These are phyloP conservation scores for Xylaria sp. DNA, from an alignment of 2,329 filamentous ascomycete species.

Conservation along the genomic window DNA sequence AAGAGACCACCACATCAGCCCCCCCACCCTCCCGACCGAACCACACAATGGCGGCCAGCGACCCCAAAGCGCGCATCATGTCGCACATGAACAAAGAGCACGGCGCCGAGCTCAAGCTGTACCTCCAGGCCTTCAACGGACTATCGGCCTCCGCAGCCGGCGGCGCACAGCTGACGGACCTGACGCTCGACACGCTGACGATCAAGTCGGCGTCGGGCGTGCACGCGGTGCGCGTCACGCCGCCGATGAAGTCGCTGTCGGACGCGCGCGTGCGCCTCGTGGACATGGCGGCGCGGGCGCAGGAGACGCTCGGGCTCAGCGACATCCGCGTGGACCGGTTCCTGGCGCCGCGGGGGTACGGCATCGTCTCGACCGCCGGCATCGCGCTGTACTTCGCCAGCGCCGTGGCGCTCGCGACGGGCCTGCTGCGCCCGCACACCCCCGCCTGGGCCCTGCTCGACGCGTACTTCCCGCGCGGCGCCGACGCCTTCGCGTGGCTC, in stretches of 20 bases:
- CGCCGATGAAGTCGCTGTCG: constrained; percentile 69
- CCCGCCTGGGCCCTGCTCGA: constrained; percentile 56
- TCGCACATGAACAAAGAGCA: constrained; percentile 90
- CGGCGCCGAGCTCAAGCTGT: constrained; percentile 72
- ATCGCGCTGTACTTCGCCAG: constrained; percentile 61
- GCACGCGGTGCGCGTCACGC: constrained; percentile 67
- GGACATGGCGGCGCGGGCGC: constrained; percentile 66
- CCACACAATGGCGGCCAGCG: constrained; percentile 42
- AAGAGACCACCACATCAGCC: too few species aligned
- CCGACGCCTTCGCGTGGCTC: constrained; percentile 61
- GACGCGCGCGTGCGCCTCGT: constrained; percentile 75
- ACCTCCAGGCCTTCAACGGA: constrained; percentile 73
- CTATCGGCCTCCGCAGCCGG: constrained; percentile 62
- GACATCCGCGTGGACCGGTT: constrained; percentile 51
- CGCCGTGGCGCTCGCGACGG: constrained; percentile 52
- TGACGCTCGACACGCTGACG: constrained; percentile 67
- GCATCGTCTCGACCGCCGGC: constrained; percentile 59
- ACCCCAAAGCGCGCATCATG: constrained; percentile 67
- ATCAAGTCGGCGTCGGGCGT: constrained; percentile 57
- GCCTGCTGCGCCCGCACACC: constrained; percentile 58
- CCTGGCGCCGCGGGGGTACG: constrained; percentile 48
- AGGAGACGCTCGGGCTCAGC: constrained; percentile 65
- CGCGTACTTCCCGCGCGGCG: constrained; percentile 59
- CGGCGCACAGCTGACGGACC: constrained; percentile 66
- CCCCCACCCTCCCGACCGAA: too few species aligned